Evolutionary conservation across 768 basidiomycete genomes (phyloP), one percentile per base, ranked within the genome.

Genomic region (Tylopilus plumbeoviolaceoides): DNA sequence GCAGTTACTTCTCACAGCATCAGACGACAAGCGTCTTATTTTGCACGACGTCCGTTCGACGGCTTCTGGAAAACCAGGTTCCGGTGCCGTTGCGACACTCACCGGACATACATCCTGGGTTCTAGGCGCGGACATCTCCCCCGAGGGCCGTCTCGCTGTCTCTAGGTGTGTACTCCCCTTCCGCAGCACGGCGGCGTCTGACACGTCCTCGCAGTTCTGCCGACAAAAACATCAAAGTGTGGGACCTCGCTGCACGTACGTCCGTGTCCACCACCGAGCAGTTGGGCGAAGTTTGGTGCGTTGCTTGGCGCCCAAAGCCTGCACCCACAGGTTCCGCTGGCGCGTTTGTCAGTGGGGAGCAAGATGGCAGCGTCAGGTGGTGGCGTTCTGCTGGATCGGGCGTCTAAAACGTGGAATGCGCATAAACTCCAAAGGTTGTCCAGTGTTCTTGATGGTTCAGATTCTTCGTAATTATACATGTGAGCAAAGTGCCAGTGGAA

Each of bases 31-130:
- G 68, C 83, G 90, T 17, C 84, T 98, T 53, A 85, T 92, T 48
- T 71, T 95, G 44, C 91, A 95, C 68, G 94, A 98, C 64, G 89
- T 94, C 15, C 85, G 94, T 50, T 76, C 79, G n/a, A 75, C 85
- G 1, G 60, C 79, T 6, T 76, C 81, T 5, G 75, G 80, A 17
- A 78, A 77, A 53, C 73, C 75, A 41, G 85, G 91, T 6, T 79
- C 80, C 18, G 87, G 89, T 38, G 85, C 87, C 2, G 91, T 95
- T 18, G 91, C 94, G 14, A 84, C 91, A 10, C 75, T 98, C 58
- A 80, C 82, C 6, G 94, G 94, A 0, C 94, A 98, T 67, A 80
- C 89, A 0, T 94, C 92, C 10, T 95, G 95, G 93, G 90, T 92
- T 2, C 77, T 98, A 35, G 86, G 84, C 61, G 75, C 83, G 7